phyloP scores from a whole-genome alignment of 345 rosid genomes.

The Citrus sp. region DNA sequence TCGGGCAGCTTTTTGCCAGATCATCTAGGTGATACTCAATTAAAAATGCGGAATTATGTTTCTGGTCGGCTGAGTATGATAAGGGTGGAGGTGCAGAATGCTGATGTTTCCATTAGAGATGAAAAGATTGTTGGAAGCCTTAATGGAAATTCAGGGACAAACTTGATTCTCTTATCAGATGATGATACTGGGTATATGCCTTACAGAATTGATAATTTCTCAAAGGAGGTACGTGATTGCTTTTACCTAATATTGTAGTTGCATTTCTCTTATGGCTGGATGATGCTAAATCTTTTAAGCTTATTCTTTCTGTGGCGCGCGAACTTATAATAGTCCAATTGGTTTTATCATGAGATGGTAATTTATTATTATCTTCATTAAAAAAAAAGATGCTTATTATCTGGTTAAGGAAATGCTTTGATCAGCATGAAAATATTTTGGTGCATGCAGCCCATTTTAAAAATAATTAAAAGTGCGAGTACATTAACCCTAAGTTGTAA shows the following conservation, averaged over 20 bases:
- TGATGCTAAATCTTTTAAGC: background rate
- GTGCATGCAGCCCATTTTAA: background rate
- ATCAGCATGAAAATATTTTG: background rate
- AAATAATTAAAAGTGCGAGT: background rate
- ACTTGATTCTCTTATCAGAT: constrained; percentile 83
- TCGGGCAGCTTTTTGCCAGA: constrained; percentile 96
- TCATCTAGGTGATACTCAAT: constrained; percentile 89
- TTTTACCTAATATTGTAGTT: background rate
- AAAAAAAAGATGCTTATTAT: background rate
- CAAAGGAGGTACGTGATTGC: constrained; percentile 73
- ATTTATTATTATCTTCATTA: too few relatives aligned
- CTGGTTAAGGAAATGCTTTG: background rate
- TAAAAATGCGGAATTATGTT: constrained; percentile 77
- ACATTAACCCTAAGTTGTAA: background rate
- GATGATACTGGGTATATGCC: constrained; percentile 94
- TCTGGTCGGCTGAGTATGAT: constrained; percentile 69
- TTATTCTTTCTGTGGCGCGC: background rate
- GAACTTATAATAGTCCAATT: too few relatives aligned
- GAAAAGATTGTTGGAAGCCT: constrained; percentile 71
- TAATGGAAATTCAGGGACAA: constrained; percentile 77
- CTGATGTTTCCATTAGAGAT: constrained; percentile 69
- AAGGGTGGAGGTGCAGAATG: constrained; percentile 92
- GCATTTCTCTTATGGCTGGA: background rate
- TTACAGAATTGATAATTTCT: constrained; percentile 94
- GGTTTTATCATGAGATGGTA: background rate